phyloP scores from a whole-genome alignment of 2,329 filamentous ascomycete genomes.

The Fusarium heterosporum region DNA sequence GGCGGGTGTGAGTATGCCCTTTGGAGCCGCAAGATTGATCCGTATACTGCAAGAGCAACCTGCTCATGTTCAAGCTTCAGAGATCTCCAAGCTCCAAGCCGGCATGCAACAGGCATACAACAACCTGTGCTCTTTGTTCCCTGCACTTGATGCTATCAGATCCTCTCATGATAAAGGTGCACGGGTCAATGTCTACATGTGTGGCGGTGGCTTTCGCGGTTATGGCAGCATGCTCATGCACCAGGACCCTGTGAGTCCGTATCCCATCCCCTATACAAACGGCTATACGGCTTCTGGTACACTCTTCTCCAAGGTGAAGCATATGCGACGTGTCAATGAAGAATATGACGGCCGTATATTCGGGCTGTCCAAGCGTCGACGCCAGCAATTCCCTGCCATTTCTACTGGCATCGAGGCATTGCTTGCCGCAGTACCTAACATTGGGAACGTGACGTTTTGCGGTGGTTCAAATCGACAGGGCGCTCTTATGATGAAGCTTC shows the following conservation, averaged over 20 bases:
- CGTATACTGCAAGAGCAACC: conserved; percentile 59
- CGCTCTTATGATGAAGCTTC: conserved; percentile 78
- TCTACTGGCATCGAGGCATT: conserved; percentile 83
- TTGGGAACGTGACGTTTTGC: conserved; percentile 83
- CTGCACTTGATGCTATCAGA: conserved; percentile 58
- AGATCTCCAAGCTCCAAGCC: conserved; percentile 65
- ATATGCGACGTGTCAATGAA: conserved; percentile 65
- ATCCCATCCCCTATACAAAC: conserved; percentile 86
- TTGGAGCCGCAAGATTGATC: conserved; percentile 69
- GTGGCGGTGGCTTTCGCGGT: conserved; percentile 88
- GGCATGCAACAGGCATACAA: conserved; percentile 72
- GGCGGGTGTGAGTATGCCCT: conserved; percentile 69
- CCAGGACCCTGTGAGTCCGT: conserved; percentile 77
- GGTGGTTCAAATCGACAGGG: conserved; percentile 90
- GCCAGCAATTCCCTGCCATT: conserved; percentile 86
- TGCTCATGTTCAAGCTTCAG: conserved; percentile 55
- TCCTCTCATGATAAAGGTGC: conserved; percentile 51
- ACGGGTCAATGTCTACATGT: conserved; percentile 81
- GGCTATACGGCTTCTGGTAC: conserved; percentile 75
- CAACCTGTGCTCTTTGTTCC: conserved; percentile 61
- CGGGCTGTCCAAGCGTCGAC: conserved; percentile 82
- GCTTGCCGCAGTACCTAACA: conserved; percentile 73
- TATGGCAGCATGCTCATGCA: conserved; percentile 93
- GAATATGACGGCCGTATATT: conserved; percentile 70
- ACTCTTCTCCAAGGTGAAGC: conserved; percentile 67